A percentile compares a stretch with the other conserved stretches of the same genome.
These are phyloP conservation scores for Alternaria longipes DNA, from an alignment of 2,329 filamentous ascomycete genomes.

Conservation along the genomic window DNA sequence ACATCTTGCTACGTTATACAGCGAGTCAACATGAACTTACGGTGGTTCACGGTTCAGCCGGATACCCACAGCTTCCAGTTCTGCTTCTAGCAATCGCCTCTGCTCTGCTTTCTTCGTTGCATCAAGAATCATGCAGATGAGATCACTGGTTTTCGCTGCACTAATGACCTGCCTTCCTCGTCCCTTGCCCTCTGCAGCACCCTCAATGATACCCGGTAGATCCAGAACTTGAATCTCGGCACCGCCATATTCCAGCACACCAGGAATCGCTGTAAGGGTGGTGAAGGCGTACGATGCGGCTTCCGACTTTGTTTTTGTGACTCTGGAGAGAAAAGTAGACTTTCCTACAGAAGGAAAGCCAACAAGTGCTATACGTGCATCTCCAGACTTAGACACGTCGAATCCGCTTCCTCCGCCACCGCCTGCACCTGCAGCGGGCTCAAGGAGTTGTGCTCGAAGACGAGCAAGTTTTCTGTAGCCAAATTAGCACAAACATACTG, in stretches of 20 bases:
- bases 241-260: slow-evolving; percentile 95
- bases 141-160: slow-evolving; percentile 95
- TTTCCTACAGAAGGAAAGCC: slow-evolving; percentile 99
- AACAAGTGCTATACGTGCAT: slow-evolving; percentile 95
- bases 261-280: slow-evolving; percentile 94
- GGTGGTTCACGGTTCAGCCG: slow-evolving; percentile 90
- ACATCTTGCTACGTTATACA: not conserved
- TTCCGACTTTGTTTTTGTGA: slow-evolving; percentile 97
- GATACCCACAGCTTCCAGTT: slow-evolving; percentile 95
- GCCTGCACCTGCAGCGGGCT: slow-evolving; percentile 82
- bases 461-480: slow-evolving; percentile 85
- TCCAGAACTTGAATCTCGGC: slow-evolving; percentile 98
- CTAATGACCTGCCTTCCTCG: slow-evolving; percentile 96
- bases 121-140: slow-evolving; percentile 96
- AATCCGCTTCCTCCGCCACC: slow-evolving; percentile 84
- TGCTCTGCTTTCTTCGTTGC: slow-evolving; percentile 97
- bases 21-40: slow-evolving; percentile 54
- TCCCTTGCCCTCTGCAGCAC: slow-evolving; percentile 93
- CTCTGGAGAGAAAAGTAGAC: slow-evolving; percentile 98
- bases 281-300: slow-evolving; percentile 98
- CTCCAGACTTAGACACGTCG: slow-evolving; percentile 90
- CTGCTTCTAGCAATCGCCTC: slow-evolving; percentile 84
- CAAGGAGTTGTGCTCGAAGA: slow-evolving; percentile 90
- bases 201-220: slow-evolving; percentile 97
- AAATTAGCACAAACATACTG: not conserved